Conservation (phyloP, 176 grass and related monocot genomes). For the Juncus inflexus region DNA sequence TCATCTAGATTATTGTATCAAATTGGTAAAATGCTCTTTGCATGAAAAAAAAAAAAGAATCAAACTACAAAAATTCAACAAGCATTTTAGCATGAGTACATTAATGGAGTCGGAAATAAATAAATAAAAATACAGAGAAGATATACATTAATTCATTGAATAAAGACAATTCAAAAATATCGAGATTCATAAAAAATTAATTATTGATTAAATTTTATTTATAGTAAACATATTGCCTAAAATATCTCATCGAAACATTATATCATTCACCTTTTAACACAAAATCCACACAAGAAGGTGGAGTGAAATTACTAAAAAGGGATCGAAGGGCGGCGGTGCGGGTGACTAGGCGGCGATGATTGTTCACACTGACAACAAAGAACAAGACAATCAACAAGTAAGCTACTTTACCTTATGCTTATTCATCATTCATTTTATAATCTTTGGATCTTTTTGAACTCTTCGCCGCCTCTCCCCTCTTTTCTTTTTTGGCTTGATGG, state of each 20-base stretch:
- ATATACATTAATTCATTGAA: constrained; percentile 11
- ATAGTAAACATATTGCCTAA: constrained; percentile 21
- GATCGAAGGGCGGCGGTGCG: background rate
- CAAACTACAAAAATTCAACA: no score
- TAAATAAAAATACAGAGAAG: constrained; percentile 16
- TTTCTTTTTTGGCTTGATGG: no score
- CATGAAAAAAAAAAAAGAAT: no score
- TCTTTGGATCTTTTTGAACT: no score
- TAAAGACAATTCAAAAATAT: background rate
- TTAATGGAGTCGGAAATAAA: no score
- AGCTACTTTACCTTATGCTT: no score
- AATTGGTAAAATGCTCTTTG: background rate
- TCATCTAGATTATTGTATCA: no score
- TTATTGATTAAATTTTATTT: background rate
- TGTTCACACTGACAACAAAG: background rate
- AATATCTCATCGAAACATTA: background rate
- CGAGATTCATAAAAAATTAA: constrained; percentile 8
- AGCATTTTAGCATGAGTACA: no score
- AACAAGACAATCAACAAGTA: no score
- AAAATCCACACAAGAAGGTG: constrained; percentile 1
- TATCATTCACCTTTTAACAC: constrained; percentile 6
- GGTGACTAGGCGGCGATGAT: background rate
- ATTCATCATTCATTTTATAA: no score
- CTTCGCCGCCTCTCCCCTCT: no score
- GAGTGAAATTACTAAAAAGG: constrained; percentile 12